Base-by-base conservation (phyloP, 176 grass and related monocot species). In the Lolium rigidum region DNA sequence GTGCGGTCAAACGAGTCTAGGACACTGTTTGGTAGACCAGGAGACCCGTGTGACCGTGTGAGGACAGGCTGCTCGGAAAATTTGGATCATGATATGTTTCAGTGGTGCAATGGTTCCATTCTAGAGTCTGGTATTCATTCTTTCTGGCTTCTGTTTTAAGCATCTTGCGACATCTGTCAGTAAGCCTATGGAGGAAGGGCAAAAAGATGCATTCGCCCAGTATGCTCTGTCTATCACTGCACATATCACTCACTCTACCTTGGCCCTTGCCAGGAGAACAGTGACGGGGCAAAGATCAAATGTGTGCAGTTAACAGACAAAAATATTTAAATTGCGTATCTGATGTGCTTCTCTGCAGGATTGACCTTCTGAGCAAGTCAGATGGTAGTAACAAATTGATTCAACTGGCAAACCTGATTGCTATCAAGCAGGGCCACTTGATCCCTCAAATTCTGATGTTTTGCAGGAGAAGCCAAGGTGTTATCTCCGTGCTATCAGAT, bases 21-120 rank as follows among this genome's bases (percentile, higher is more conserved):
- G 60, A 54, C 64, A 77, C 83, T 82, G 38, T 79, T 90, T 73
- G 56, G 55, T 56, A 56, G 51, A 41, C 72, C 78, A 55, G 31
- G 67, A 72, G 67, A 72, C 64, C 72, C 20, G 21, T 71, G 75
- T 72, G 88, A 86, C 72, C 38, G 21, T 78, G 80, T 72, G 88
- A 82, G 26, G 58, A 74, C 74, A 35, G 37, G 74, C 24, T 86
- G 72, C 48, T 71, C 25, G 57, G 14, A 66, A 57, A 90, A 57
- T 90, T 73, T 79, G 65, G 84, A 86, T 73, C 43, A 57, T 64
- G 83, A 63, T 55, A 78, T 77, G 26, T 47, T 57, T 31, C 54
- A 22, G 31, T 56, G 73, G 73, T 83, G 46, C 21, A 86, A 84
- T 59, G 15, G 46, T 65, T 87, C 46, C 64, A 73, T 73, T 71